phyloP scores from a whole-genome alignment of 148 eudicot genomes.

The Selenicereus undatus region DNA sequence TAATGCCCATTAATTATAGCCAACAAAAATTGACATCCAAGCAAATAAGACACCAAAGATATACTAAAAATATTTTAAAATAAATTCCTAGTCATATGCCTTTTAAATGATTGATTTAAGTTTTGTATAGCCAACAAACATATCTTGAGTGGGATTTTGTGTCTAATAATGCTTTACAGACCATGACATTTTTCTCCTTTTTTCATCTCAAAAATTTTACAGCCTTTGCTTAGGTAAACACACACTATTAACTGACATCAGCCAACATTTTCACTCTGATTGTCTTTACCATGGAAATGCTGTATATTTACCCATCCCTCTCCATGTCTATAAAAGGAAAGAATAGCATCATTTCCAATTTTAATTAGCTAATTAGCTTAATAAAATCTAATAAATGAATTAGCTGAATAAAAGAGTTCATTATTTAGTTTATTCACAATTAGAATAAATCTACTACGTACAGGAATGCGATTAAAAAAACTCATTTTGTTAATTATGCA shows the following conservation, averaged over 20 bases:
- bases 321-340: background rate
- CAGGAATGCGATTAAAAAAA: too few species aligned
- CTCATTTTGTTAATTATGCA: too few species aligned
- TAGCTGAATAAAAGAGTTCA: too few species aligned
- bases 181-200: slow-evolving; percentile 34
- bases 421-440: too few species aligned
- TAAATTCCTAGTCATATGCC: slow-evolving; percentile 29
- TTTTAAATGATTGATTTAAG: slow-evolving; percentile 32
- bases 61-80: background rate
- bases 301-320: background rate
- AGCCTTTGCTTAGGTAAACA: background rate
- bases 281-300: background rate
- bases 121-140: slow-evolving; percentile 29
- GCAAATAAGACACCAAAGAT: slow-evolving; percentile 25
- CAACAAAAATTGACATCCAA: slow-evolving; percentile 32
- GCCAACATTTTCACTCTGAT: background rate
- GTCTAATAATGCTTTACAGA: slow-evolving; percentile 37
- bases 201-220: slow-evolving; percentile 5
- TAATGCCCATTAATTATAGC: slow-evolving; percentile 16
- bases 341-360: background rate
- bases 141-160: slow-evolving; percentile 32
- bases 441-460: too few species aligned
- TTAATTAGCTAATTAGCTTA: too few species aligned
- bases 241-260: background rate
- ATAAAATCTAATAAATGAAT: too few species aligned